Base-by-base conservation (phyloP, 148 eudicot genomes). In the Oxyria digyna region DNA sequence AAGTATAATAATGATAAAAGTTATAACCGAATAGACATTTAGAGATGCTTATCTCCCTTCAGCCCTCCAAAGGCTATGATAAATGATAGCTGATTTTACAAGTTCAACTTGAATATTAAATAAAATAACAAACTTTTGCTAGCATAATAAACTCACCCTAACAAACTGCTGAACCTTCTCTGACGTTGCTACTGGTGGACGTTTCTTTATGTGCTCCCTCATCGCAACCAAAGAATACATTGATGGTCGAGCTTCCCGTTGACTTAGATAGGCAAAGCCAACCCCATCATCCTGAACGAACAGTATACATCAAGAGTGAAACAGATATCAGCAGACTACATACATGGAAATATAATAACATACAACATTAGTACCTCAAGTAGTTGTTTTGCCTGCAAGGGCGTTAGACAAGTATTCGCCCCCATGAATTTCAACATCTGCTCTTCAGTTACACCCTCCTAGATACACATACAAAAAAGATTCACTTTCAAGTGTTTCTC, bases 401-500 rank as follows among this genome's bases (percentile, higher is more conserved):
- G 81, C 6, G 87, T 80, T 73, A 93, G 73, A 37, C 72, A 81
- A 12, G 87, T 86, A 72, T 93, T 90, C 69, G 98, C 96, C 59
- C 98, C 98, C 88, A 93, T 88, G 80, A 75, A 83, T 76, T 83
- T 91, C 79, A 93, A 83, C 96, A 93, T 93, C 75, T 93, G 98
- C 73, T 90, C 98, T 77, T 93, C 98, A 37, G 89, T 93, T 70
- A 93, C 80, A 67, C 98, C 98, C 23, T 95, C 98, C 98, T 93
- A 81, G 27, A 69, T 41, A 75, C 18, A 70, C n/a, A n/a, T n/a
- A 37, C 49, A 41, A 6, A 31, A 29, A 8, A 31, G 20, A 59
- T 15, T 15, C 37, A 59, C 38, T 59, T 59, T 59, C 18, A 27
- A 59, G 38, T 59, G 20, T 55, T 21, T 54, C 65, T 59, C 18